A percentile compares a stretch with the other conserved stretches of the same genome.
phyloP scores from a whole-genome alignment of 352 stramenopile genomes.

The Pythium angustatum region DNA sequence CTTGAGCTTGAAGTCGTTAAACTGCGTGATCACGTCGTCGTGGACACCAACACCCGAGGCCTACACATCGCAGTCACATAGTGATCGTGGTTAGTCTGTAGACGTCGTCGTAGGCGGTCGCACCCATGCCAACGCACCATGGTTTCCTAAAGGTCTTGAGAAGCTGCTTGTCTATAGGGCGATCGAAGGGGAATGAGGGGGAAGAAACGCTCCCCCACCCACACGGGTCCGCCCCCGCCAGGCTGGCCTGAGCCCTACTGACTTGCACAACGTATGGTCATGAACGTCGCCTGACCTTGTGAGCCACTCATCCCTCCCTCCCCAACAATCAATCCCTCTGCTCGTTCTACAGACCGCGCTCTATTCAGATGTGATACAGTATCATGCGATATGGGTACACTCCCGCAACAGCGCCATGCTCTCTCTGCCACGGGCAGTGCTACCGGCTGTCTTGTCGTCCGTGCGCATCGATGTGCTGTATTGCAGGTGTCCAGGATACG shows the following conservation, averaged over 20 bases:
- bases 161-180: slow-evolving; percentile 19
- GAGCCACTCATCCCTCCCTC: slow-evolving; percentile 7
- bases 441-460: too few species aligned
- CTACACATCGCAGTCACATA: slow-evolving; percentile 56
- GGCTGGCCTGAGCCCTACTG: neutral
- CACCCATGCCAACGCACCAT: slow-evolving; percentile 29
- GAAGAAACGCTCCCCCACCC: neutral
- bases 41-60: slow-evolving; percentile 92
- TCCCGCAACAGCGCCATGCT: neutral
- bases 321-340: too few species aligned
- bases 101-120: too few species aligned
- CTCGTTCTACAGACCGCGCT: neutral
- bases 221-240: neutral
- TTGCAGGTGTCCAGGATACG: too few species aligned
- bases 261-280: slow-evolving; percentile 19
- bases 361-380: slow-evolving; percentile 22
- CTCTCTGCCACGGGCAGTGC: slow-evolving; percentile 1
- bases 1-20: slow-evolving; percentile 96
- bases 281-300: neutral
- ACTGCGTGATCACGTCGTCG: slow-evolving; percentile 92
- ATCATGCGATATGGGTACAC: slow-evolving; percentile 10
- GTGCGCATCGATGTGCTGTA: too few species aligned
- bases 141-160: slow-evolving; percentile 11
- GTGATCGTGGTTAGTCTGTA: too few species aligned
- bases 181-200: slow-evolving; percentile 24